Evolutionary conservation across 1,284 basidiomycete genomes (phyloP).

Genomic region (Chiua sp.): DNA sequence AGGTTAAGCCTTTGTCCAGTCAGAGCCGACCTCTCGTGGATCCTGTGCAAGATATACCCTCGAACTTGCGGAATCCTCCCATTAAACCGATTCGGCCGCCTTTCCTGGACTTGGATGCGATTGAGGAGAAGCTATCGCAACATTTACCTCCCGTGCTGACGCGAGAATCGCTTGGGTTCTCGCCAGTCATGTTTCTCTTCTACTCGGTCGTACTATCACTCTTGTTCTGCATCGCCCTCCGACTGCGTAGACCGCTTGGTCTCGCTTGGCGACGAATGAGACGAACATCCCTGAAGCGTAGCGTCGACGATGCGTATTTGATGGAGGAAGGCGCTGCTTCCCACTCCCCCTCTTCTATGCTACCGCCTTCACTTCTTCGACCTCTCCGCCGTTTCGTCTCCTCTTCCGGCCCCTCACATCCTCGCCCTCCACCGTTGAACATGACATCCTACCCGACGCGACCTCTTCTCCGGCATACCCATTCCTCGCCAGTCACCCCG

Average conservation of each 20-base stretch:
- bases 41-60: slow-evolving; percentile 66
- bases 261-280: slow-evolving; percentile 52
- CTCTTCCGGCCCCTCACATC: slow-evolving; percentile 32
- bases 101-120: slow-evolving; percentile 59
- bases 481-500: slow-evolving; percentile 31
- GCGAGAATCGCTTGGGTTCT: slow-evolving; percentile 70
- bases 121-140: slow-evolving; percentile 66
- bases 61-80: slow-evolving; percentile 51
- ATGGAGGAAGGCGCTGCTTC: slow-evolving; percentile 64
- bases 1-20: slow-evolving; percentile 60
- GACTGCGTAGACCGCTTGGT: slow-evolving; percentile 61
- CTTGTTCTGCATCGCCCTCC: slow-evolving; percentile 50
- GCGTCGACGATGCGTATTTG: slow-evolving; percentile 47
- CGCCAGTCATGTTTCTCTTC: slow-evolving; percentile 63
- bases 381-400: slow-evolving; percentile 46
- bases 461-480: slow-evolving; percentile 25
- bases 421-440: slow-evolving; percentile 35
- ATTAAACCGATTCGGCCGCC: slow-evolving; percentile 66
- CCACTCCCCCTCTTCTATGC: slow-evolving; percentile 37
- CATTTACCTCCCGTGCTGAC: slow-evolving; percentile 66
- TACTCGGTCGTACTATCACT: slow-evolving; percentile 50
- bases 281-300: slow-evolving; percentile 43
- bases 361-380: slow-evolving; percentile 40
- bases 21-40: slow-evolving; percentile 64
- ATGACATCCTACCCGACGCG: slow-evolving; percentile 28